Evolutionary conservation across 306 rosid genomes (phyloP).

Genomic region (Prunus armeniaca): DNA sequence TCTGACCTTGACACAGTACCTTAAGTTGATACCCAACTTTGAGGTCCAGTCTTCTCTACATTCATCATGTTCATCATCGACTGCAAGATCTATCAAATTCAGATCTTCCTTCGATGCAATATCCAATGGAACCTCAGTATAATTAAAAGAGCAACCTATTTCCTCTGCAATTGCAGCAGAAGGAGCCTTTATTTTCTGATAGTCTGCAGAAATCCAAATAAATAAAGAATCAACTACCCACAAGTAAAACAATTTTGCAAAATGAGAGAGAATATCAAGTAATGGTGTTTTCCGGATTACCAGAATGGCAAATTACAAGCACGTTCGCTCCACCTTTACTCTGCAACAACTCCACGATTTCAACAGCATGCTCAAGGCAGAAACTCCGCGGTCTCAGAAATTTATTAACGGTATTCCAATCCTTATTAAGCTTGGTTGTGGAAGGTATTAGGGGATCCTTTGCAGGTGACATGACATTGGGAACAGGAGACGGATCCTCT

Average conservation of each 20-base stretch:
- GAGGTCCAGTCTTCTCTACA: conserved; percentile 92
- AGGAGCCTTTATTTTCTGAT: conserved; percentile 87
- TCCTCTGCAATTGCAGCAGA: conserved; percentile 84
- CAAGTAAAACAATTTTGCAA: conserved; percentile 3
- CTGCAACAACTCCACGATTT: conserved; percentile 74
- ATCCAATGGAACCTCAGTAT: conserved; percentile 71
- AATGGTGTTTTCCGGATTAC: conserved; percentile 31
- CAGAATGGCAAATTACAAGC: conserved; percentile 97
- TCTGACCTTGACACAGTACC: conserved; percentile 66
- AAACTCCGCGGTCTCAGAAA: conserved; percentile 85
- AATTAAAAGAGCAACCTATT: conserved; percentile 60
- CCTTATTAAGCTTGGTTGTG: conserved; percentile 30
- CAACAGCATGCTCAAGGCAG: conserved; percentile 91
- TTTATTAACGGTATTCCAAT: conserved; percentile 53
- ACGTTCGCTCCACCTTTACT: conserved; percentile 81
- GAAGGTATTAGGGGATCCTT: conserved; percentile 42
- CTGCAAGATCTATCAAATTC: conserved; percentile 80
- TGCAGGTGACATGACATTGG: conserved; percentile 31
- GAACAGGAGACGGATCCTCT: conserved; percentile 45
- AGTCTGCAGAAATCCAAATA: conserved; percentile 56
- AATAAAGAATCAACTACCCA: conserved; percentile 8
- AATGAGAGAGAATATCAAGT: background rate
- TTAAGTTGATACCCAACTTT: conserved; percentile 75
- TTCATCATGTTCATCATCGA: conserved; percentile 61
- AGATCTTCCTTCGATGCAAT: conserved; percentile 73